phyloP scores from a whole-genome alignment of 2,329 filamentous ascomycete species.

The Botrytis pseudocinerea region DNA sequence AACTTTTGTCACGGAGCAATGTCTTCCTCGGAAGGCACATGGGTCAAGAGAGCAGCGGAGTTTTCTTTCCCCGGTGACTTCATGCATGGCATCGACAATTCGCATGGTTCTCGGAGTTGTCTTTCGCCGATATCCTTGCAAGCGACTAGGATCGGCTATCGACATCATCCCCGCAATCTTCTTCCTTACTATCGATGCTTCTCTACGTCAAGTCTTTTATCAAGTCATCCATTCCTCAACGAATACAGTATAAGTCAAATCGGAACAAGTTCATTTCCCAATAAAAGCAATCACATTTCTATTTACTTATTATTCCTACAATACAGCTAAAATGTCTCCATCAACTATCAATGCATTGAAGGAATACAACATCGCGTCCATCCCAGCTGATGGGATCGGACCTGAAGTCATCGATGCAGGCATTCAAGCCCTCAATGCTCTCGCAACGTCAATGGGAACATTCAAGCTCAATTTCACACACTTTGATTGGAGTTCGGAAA shows the following conservation, averaged over 20 bases:
- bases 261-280: background rate
- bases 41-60: background rate
- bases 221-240: background rate
- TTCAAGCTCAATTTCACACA: slow-evolving; percentile 63
- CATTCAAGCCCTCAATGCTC: slow-evolving; percentile 58
- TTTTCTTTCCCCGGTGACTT: background rate
- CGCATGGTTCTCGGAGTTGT: background rate
- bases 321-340: background rate
- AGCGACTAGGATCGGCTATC: background rate
- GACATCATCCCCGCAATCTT: background rate
- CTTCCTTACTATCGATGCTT: background rate
- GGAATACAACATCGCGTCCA: slow-evolving; percentile 57
- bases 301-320: background rate
- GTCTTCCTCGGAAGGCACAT: background rate
- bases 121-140: background rate
- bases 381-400: slow-evolving; percentile 65
- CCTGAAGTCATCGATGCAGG: slow-evolving; percentile 62
- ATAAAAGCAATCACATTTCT: background rate
- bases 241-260: background rate
- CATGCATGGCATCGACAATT: background rate
- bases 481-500: slow-evolving; percentile 60
- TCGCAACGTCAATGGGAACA: slow-evolving; percentile 49
- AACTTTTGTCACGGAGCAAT: background rate
- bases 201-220: background rate
- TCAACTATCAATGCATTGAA: background rate